Percentiles rank a stretch among this genome's conserved stretches.
These are phyloP conservation scores for Murraya paniculata DNA, from an alignment of 345 rosid genomes.

Conservation along the genomic window DNA sequence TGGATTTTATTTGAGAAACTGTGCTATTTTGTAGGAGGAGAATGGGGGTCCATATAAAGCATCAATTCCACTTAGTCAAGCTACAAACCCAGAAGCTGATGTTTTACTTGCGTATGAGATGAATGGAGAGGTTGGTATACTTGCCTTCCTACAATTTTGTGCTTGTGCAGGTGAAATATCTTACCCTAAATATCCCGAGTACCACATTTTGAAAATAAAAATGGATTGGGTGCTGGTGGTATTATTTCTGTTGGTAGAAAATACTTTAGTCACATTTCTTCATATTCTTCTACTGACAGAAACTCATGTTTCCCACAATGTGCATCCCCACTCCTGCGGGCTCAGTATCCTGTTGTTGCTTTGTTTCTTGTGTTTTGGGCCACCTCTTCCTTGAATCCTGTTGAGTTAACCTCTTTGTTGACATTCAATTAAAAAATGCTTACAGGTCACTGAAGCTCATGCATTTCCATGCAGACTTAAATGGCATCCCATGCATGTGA, in stretches of 20 bases:
- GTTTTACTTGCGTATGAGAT: conserved; percentile 96
- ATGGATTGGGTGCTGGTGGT: background rate
- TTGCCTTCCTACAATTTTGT: background rate
- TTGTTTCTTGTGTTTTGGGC: background rate
- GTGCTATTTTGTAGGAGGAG: conserved; percentile 64
- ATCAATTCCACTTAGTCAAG: conserved; percentile 82
- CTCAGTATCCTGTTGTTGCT: background rate
- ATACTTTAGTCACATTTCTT: background rate
- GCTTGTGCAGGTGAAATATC: background rate
- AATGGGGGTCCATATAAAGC: conserved; percentile 99
- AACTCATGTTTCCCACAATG: background rate
- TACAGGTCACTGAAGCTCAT: background rate
- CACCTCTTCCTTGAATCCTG: background rate
- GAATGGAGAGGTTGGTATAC: conserved; percentile 81
- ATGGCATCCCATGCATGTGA: conserved; percentile 2
- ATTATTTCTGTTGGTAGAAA: background rate
- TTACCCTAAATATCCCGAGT: background rate
- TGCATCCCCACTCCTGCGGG: background rate
- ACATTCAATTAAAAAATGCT: background rate
- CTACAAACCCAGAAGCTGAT: conserved; percentile 90
- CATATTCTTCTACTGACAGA: background rate
- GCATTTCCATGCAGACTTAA: background rate
- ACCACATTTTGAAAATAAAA: background rate
- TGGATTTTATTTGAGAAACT: background rate
- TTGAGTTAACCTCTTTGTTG: background rate